Evolutionary conservation across 1,284 basidiomycete genomes (phyloP), one percentile per base, ranked within the genome.

Genomic region (Xanthoconium separans): DNA sequence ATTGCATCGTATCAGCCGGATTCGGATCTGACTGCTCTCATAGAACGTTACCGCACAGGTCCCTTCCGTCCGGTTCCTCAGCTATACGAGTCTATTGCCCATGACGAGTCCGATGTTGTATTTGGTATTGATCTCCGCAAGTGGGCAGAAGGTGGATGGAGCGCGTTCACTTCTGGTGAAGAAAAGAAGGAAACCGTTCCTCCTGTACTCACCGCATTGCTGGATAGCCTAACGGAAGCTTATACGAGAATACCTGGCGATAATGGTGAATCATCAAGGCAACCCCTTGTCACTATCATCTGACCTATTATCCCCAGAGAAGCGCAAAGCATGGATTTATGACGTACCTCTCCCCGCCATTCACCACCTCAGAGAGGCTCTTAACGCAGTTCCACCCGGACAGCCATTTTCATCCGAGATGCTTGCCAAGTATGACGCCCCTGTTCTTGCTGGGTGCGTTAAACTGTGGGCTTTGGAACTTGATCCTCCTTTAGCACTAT

Each of bases 241-340:
- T 95, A 95, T 62, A 65, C 70, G 10, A 82, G 75, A 53, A 70
- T 89, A 4, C 73, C 83, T 2, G 81, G 78, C 55, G 90, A 94
- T 62, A 65, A 72, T 42, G 84, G 89, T 88, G 55, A 65, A 82
- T 73, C 6, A 12, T 53, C 52, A 41, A 52, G 34, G 18, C 18
- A 37, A 44, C 20, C 12, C 1, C 29, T 2, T 29, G 16, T 47
- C 3, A 22, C 16, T 47, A 6, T 47, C 11, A 47, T 39, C 57
- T 58, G 37, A 65, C 24, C 34, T 6, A 43, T 50, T 8, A 11
- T 34, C 7, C 40, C 41, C 64, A 85, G 95, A 96, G 70, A 89
- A 86, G 69, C 85, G 95, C 58, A 93, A 89, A 73, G 78, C 86
- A 2, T 98, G 95, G 95, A 91, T 98, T 57, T 96, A 97, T 68